phyloP scores from a whole-genome alignment of 257 asterid genomes.

The Ilex asprella region DNA sequence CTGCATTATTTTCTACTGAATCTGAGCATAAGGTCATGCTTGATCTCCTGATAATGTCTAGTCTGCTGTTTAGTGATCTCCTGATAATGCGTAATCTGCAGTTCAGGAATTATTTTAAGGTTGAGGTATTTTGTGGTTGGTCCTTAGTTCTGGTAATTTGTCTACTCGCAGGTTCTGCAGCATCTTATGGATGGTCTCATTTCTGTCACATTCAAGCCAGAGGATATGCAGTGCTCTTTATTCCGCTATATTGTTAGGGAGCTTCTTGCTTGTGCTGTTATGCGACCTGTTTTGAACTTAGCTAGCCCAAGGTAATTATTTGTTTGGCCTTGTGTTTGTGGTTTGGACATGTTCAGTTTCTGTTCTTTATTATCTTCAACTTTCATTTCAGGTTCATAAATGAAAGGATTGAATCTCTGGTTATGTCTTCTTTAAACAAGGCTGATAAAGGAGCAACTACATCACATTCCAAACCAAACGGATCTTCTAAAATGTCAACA shows the following conservation, averaged over 20 bases:
- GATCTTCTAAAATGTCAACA: slow-evolving; percentile 32
- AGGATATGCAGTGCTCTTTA: slow-evolving; percentile 78
- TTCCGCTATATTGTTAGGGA: slow-evolving; percentile 71
- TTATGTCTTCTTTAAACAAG: slow-evolving; percentile 44
- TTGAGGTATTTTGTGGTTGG: neutral
- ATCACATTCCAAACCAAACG: slow-evolving; percentile 38
- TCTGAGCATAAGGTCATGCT: slow-evolving; percentile 88
- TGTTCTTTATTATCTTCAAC: slow-evolving; percentile 25
- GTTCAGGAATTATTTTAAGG: neutral
- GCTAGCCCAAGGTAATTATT: slow-evolving; percentile 73
- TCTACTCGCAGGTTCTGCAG: slow-evolving; percentile 83
- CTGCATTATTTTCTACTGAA: slow-evolving; percentile 87
- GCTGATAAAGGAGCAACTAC: slow-evolving; percentile 45
- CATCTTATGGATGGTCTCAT: slow-evolving; percentile 85
- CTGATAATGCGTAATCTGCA: too few species aligned
- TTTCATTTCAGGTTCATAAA: slow-evolving; percentile 77
- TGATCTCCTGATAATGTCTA: neutral
- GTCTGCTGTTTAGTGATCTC: too few species aligned
- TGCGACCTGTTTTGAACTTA: slow-evolving; percentile 86
- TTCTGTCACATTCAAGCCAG: slow-evolving; percentile 62
- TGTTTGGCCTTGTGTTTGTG: slow-evolving; percentile 14
- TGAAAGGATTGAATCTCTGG: slow-evolving; percentile 81
- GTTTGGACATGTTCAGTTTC: slow-evolving; percentile 7
- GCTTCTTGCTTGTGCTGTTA: slow-evolving; percentile 89
- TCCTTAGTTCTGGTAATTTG: slow-evolving; percentile 1